Evolutionary conservation across 345 rosid genomes (phyloP).

Genomic region (Salix koriyanagi): DNA sequence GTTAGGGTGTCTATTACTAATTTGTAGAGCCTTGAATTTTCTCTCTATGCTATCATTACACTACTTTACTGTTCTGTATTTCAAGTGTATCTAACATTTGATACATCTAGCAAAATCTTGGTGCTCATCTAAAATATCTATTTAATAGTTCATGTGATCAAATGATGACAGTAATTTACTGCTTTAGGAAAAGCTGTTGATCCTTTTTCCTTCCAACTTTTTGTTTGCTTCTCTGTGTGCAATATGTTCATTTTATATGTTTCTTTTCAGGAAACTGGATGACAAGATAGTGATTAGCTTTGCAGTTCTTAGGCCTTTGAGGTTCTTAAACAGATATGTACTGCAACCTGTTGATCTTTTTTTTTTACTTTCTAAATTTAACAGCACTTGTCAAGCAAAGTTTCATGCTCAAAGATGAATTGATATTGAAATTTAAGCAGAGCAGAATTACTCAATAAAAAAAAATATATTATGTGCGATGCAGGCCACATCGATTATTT

Average conservation of each 20-base stretch:
- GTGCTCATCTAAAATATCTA: background rate
- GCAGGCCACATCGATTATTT: background rate
- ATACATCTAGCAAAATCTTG: constrained; percentile 4
- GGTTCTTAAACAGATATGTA: background rate
- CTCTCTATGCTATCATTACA: background rate
- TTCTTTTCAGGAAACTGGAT: background rate
- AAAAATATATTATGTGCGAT: background rate
- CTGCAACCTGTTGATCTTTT: background rate
- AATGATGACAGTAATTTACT: background rate
- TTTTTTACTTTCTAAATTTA: background rate
- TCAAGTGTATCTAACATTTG: constrained; percentile 13
- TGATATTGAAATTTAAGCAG: background rate
- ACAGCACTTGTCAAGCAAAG: background rate
- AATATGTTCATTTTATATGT: background rate
- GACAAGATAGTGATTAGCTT: background rate
- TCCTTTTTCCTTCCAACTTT: background rate
- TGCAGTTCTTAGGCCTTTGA: background rate
- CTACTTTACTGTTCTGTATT: background rate
- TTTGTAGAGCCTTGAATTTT: constrained; percentile 16
- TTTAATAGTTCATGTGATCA: background rate
- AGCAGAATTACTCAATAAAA: background rate
- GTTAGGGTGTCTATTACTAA: constrained; percentile 2
- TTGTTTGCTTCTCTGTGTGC: background rate
- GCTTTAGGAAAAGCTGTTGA: background rate
- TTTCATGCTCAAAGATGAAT: background rate